Base-by-base conservation (phyloP, 2,329 filamentous ascomycete genomes). In the Ophiocordyceps sinensis region DNA sequence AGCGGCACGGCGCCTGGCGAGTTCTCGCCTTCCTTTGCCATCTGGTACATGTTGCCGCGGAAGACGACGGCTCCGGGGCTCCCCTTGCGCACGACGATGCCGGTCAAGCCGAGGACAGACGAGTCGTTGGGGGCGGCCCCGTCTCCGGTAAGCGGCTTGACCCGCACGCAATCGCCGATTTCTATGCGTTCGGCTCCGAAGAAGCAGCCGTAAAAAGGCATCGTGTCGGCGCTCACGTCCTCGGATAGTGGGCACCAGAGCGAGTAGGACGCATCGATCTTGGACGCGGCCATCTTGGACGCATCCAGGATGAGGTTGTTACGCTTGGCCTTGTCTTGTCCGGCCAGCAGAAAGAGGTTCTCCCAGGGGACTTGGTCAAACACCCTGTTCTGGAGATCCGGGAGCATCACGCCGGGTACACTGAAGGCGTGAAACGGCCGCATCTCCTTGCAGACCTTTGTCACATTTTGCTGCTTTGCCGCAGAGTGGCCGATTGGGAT, bases 391-490 rank as follows among this genome's bases (percentile, higher is more conserved):
- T 58, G 59, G 6, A 70, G 49, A 4, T 64, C 59, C 1, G 59
- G 48, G 10, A 66, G 49, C 11, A 53, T 52, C 9, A 70, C 60
- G 2, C 57, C 55, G 0, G 69, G 69, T 1, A 73, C 67, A 11
- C 65, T 70, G 43, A 70, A 73, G 11, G 69, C 67, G 32, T 70
- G 59, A 46, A 71, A 73, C 1, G 69, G 69, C 3, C 69, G 62
- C 48, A 71, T 60, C 15, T 69, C 65, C 5, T 47, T 50, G 37
- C 64, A 59, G 0, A 50, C 38, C 44, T 68, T 70, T 29, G 51
- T 47, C 5, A 68, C 58, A 17, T 58, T 54, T 26, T 57, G 55
- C 37, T 67, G 60, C 15, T 51, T 58, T 6, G 65, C 58, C 7
- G 59, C 43, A 28, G 52, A 55, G 43, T 67, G 61, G 9, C 59